phyloP scores from a whole-genome alignment of 805 yeast species.

The Hanseniaspora lindneri region DNA sequence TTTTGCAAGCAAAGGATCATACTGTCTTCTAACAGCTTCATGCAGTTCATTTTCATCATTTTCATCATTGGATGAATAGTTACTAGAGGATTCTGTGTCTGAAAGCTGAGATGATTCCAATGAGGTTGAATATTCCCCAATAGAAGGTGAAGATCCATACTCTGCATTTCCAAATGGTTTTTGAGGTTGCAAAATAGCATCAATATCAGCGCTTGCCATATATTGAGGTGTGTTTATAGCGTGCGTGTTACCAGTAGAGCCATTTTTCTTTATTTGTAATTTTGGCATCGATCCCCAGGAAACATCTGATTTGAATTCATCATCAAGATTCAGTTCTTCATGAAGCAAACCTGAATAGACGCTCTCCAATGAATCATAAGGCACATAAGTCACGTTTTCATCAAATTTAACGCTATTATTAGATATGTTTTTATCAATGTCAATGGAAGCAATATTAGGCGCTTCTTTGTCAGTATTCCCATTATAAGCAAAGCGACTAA shows the following conservation, averaged over 20 bases:
- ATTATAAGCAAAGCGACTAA: no score
- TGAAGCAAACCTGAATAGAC: constrained; percentile 10
- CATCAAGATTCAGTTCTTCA: constrained; percentile 25
- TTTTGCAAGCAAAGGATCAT: constrained; percentile 45
- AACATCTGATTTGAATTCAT: constrained; percentile 27
- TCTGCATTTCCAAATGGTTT: constrained; percentile 24
- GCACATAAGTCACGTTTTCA: constrained; percentile 12
- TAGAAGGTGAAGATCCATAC: constrained; percentile 32
- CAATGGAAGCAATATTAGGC: not conserved
- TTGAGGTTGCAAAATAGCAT: constrained; percentile 19
- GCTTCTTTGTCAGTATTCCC: no score
- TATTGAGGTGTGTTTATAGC: no score
- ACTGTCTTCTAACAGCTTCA: constrained; percentile 41
- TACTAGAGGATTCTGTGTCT: not conserved
- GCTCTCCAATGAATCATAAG: constrained; percentile 9
- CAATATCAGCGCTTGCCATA: constrained; percentile 16
- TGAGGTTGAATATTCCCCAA: constrained; percentile 38
- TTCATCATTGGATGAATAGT: constrained; percentile 7
- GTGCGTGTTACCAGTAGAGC: constrained; percentile 1
- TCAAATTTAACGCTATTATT: not conserved
- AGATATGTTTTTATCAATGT: not conserved
- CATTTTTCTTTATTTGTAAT: constrained; percentile 22
- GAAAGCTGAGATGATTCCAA: constrained; percentile 26
- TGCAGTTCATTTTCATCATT: constrained; percentile 25
- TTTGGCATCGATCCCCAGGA: constrained; percentile 28